A percentile compares a stretch with the other conserved stretches of the same genome.
Evolutionary conservation across 768 basidiomycete species (phyloP).

Genomic region (Russula abietina): DNA sequence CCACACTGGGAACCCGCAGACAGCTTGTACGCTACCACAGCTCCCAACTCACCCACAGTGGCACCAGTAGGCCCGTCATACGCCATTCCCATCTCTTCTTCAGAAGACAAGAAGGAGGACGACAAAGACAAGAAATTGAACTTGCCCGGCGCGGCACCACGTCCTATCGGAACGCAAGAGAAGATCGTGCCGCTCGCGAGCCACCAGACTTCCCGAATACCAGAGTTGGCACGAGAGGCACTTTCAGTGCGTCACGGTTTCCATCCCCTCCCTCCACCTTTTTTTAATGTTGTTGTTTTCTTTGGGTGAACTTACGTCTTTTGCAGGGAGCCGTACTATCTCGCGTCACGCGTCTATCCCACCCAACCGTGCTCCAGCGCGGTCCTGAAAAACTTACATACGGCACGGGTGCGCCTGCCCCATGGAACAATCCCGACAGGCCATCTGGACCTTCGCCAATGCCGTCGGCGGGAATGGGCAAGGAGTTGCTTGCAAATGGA

Average conservation of each 20-base stretch:
- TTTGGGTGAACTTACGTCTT: neutral
- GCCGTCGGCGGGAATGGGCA: slow-evolving; percentile 27
- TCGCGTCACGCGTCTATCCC: slow-evolving; percentile 56
- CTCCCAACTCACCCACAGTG: slow-evolving; percentile 57
- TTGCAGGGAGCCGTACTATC: slow-evolving; percentile 47
- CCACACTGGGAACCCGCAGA: slow-evolving; percentile 61
- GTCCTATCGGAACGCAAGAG: slow-evolving; percentile 40
- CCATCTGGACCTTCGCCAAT: slow-evolving; percentile 23
- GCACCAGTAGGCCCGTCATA: slow-evolving; percentile 61
- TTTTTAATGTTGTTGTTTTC: neutral
- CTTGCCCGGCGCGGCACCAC: slow-evolving; percentile 35
- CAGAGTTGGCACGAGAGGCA: slow-evolving; percentile 58
- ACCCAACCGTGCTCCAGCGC: slow-evolving; percentile 59
- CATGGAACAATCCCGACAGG: slow-evolving; percentile 43
- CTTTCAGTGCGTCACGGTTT: slow-evolving; percentile 49
- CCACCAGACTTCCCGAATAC: slow-evolving; percentile 58
- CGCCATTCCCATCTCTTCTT: slow-evolving; percentile 43
- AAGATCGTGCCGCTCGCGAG: slow-evolving; percentile 59
- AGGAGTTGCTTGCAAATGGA: slow-evolving; percentile 26
- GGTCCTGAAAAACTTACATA: slow-evolving; percentile 39
- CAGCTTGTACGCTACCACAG: slow-evolving; percentile 53
- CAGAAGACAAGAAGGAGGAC: slow-evolving; percentile 43
- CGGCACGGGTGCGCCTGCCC: slow-evolving; percentile 37
- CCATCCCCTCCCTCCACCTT: neutral
- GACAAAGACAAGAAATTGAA: slow-evolving; percentile 50